These are phyloP conservation scores for Camelina laxa DNA, from an alignment of 345 rosid species.

Conservation along the genomic window DNA sequence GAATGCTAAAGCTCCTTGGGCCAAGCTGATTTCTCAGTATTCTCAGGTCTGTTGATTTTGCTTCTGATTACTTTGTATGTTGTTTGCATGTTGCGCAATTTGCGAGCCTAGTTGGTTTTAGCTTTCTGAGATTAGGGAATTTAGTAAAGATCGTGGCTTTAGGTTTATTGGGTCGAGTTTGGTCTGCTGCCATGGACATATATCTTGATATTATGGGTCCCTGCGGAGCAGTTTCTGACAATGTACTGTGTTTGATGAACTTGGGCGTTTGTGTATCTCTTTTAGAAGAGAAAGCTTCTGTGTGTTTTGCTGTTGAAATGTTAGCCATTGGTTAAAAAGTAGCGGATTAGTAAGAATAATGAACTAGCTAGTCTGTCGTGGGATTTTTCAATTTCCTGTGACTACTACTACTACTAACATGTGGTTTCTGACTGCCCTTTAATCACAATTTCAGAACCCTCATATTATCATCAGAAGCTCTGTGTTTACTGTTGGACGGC, in stretches of 20 bases:
- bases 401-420: slow-evolving; percentile 17
- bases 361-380: not conserved
- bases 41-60: slow-evolving; percentile 59
- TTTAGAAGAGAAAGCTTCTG: no score
- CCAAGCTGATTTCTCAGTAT: slow-evolving; percentile 83
- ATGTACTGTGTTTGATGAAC: slow-evolving; percentile 8
- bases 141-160: not conserved
- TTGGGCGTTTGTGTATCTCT: no score
- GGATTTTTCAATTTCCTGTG: not conserved
- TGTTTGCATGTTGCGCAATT: slow-evolving; percentile 4
- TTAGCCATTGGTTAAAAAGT: not conserved
- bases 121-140: not conserved
- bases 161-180: not conserved
- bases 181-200: not conserved
- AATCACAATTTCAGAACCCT: slow-evolving; percentile 62
- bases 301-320: not conserved
- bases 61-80: not conserved
- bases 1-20: slow-evolving; percentile 73
- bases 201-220: not conserved
- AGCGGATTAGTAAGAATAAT: not conserved
- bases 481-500: slow-evolving; percentile 77
- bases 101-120: not conserved
- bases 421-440: slow-evolving; percentile 26
- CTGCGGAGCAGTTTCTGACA: not conserved
- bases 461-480: slow-evolving; percentile 60